These are phyloP conservation scores for Pyronema domesticum DNA, from an alignment of 495 filamentous ascomycete species.

Conservation along the genomic window DNA sequence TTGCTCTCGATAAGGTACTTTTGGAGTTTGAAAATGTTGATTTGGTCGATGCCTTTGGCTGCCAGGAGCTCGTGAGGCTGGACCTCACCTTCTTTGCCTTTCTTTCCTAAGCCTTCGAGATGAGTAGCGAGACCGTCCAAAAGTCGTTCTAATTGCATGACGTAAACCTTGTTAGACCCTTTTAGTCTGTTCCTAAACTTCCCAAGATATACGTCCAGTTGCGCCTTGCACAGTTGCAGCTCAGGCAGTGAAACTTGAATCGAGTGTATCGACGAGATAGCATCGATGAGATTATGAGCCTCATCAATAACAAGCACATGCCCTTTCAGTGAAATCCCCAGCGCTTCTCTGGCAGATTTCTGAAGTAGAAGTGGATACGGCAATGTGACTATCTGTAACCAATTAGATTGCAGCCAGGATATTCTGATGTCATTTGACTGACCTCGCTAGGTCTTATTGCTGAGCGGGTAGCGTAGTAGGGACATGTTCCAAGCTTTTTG, in stretches of 20 bases:
- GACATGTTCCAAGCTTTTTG: slow-evolving; percentile 65
- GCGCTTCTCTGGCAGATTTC: slow-evolving; percentile 70
- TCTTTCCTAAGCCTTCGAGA: slow-evolving; percentile 34
- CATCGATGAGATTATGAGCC: slow-evolving; percentile 94
- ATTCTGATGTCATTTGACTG: slow-evolving; percentile 11
- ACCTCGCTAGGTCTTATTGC: slow-evolving; percentile 67
- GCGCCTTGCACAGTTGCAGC: slow-evolving; percentile 48
- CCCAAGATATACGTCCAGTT: slow-evolving; percentile 65
- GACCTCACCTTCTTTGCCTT: slow-evolving; percentile 44
- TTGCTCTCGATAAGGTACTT: slow-evolving; percentile 83
- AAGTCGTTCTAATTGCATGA: slow-evolving; percentile 68
- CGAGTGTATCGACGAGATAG: slow-evolving; percentile 74
- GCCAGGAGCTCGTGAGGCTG: slow-evolving; percentile 50
- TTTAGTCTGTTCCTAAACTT: slow-evolving; percentile 74
- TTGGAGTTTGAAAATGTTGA: slow-evolving; percentile 79
- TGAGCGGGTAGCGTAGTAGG: slow-evolving; percentile 82
- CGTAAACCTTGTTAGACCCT: slow-evolving; percentile 83
- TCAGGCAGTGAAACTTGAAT: slow-evolving; percentile 55
- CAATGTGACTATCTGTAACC: slow-evolving; percentile 62
- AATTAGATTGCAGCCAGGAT: neutral
- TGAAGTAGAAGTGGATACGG: slow-evolving; percentile 86
- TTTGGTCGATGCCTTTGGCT: slow-evolving; percentile 80
- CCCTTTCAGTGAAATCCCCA: slow-evolving; percentile 66
- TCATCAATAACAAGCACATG: slow-evolving; percentile 91
- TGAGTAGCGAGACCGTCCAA: slow-evolving; percentile 56